Base-by-base conservation (phyloP, 83 land plant species). In the Diphasiastrum complanatum region DNA sequence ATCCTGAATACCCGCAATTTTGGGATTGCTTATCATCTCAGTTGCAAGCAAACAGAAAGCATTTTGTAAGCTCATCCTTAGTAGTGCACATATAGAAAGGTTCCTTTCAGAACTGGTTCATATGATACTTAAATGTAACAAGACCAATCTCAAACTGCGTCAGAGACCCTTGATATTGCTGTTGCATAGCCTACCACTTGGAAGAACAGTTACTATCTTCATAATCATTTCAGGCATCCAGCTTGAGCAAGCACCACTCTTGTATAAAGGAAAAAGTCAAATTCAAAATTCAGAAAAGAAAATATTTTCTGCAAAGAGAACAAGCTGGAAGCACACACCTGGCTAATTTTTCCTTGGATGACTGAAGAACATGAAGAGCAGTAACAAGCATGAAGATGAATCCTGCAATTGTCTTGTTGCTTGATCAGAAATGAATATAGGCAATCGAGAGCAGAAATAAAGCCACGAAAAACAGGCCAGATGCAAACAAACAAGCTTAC, bases 271-370 rank as follows among this genome's bases (percentile, higher is more conserved):
- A n/a, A n/a, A n/a, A n/a, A n/a, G n/a, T n/a, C n/a, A n/a, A n/a
- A n/a, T 63, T 34, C 37, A 30, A 33, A 60, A 11, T 29, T 8
- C 57, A 23, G 36, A 33, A 33, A n/a, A n/a, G n/a, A n/a, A n/a
- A n/a, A n/a, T n/a, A n/a, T n/a, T n/a, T n/a, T n/a, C n/a, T 48
- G 20, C 33, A 28, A 33, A 19, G 2, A 48, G 22, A 69, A 41
- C 47, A 34, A 43, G 25, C 26, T 8, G 29, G 45, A 49, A 49
- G 8, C 10, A 24, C 30, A 23, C 53, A 89, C 96, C 87, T 85
- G 57, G 82, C 63, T 20, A 89, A 38, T 56, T 89, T 89, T 0
- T 89, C 96, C 63, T 71, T 71, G 19, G 95, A 89, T 14, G 90
- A 79, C 56, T 89, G 85, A 64, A 89, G 78, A 31, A 86, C 64